Percentiles rank a stretch among this genome's conserved stretches.
Evolutionary conservation across 345 rosid genomes (phyloP).

Genomic region (Odontarrhena argentea): DNA sequence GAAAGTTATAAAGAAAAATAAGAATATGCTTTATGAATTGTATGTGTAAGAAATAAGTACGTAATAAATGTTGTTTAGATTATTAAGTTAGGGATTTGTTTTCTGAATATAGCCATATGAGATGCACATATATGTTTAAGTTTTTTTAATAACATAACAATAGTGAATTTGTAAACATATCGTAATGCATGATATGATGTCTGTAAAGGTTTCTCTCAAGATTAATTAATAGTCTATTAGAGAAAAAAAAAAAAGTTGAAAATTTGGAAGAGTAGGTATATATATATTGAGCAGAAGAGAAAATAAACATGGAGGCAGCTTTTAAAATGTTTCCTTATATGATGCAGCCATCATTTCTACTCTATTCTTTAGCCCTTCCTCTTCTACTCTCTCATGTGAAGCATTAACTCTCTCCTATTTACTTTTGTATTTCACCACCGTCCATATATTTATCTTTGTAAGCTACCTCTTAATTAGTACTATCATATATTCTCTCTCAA

Average conservation of each 20-base stretch:
- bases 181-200: background rate
- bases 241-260: conserved; percentile 8
- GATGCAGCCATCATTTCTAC: conserved; percentile 55
- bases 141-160: background rate
- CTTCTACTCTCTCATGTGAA: conserved; percentile 24
- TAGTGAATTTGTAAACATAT: background rate
- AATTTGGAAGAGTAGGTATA: background rate
- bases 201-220: background rate
- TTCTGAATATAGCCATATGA: background rate
- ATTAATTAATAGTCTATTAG: too few species aligned
- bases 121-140: background rate
- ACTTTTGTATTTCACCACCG: background rate
- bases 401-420: background rate
- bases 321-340: conserved; percentile 50
- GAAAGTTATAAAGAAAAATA: too few species aligned
- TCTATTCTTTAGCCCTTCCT: conserved; percentile 41
- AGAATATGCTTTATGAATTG: too few species aligned
- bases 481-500: too few species aligned
- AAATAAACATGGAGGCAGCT: conserved; percentile 55
- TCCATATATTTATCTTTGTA: background rate
- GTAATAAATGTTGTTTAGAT: too few species aligned
- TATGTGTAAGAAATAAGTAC: too few species aligned
- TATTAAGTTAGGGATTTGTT: background rate
- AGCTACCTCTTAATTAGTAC: background rate
- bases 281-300: conserved; percentile 20